Evolutionary conservation across 331 rosid species (phyloP).

Genomic region (Acacia pycnantha): DNA sequence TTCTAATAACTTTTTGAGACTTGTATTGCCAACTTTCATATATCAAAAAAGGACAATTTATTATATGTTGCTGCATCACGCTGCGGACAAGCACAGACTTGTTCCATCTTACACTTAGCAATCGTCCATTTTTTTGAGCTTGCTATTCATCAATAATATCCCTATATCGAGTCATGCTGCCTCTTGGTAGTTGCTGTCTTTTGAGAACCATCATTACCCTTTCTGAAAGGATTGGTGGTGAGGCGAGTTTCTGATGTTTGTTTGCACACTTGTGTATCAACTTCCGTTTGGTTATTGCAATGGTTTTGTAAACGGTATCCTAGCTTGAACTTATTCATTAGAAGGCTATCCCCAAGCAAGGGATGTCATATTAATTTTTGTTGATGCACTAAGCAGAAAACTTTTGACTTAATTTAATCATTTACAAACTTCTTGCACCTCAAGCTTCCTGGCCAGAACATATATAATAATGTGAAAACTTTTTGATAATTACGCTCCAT

Average conservation of each 20-base stretch:
- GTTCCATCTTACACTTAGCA: background rate
- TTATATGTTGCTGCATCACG: constrained; percentile 23
- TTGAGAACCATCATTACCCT: background rate
- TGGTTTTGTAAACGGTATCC: background rate
- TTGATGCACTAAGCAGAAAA: background rate
- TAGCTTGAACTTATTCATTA: background rate
- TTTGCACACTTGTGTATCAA: background rate
- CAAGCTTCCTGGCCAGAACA: background rate
- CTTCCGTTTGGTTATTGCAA: background rate
- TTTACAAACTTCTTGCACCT: constrained; percentile 6
- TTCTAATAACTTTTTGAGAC: background rate
- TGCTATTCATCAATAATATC: background rate
- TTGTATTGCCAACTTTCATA: background rate
- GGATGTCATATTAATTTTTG: background rate
- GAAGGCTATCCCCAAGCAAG: background rate
- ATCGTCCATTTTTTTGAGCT: background rate
- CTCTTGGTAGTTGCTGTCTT: background rate
- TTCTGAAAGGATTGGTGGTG: background rate
- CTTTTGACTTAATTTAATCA: background rate
- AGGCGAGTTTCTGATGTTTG: background rate
- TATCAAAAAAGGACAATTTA: constrained; percentile 6
- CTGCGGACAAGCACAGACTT: background rate
- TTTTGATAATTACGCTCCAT: constrained; percentile 6
- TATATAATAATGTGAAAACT: constrained; percentile 4
- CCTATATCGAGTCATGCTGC: background rate